Base-by-base conservation (phyloP, 108 stramenopile species). In the Cyclostephanos invisitatus region DNA sequence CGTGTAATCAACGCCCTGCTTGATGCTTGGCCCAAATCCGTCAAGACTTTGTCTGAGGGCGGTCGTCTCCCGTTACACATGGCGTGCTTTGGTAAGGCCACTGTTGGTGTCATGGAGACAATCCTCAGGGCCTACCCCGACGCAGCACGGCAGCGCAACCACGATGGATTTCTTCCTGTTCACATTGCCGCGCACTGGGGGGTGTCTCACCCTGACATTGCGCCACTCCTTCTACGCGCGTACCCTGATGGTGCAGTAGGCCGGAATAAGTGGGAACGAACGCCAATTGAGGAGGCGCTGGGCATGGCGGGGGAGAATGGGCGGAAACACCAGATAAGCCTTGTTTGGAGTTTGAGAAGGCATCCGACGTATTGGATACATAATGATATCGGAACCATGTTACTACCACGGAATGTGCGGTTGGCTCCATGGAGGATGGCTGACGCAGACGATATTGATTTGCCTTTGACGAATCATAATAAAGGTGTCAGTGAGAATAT, bases 271-370 rank as follows among this genome's bases (percentile, higher is more conserved):
- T 95, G 91, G 91, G 94, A 92, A 42, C 82, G 94, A 25, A 90
- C 91, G 3, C 94, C 94, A 0, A 74, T 92, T 29, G 94, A 95
- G 75, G 94, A 95, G 77, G 94, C 94, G 8, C 70, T 95, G 35
- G 86, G 86, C 29, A 91, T 92, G 91, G 94, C 91, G 7, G 91
- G 94, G 21, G 94, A 95, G 73, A 95, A 95, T 78, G 94, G 94
- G 42, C 42, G 94, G 55, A 86, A 85, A 17, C 91, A 95, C 70
- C 94, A 95, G 72, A 80, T 89, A 53, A 77, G 85, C 11, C 59
- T 95, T 55, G 90, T 91, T 21, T 80, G 94, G 76, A 83, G 86
- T 14, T 78, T 95, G 54, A 77, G 91, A 54, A 87, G 92, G 73
- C 91, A 91, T 75, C 94, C 91, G 12, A 82, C 81, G 10, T 91